phyloP scores from a whole-genome alignment of 1,284 basidiomycete species.

The Trametes versicolor region DNA sequence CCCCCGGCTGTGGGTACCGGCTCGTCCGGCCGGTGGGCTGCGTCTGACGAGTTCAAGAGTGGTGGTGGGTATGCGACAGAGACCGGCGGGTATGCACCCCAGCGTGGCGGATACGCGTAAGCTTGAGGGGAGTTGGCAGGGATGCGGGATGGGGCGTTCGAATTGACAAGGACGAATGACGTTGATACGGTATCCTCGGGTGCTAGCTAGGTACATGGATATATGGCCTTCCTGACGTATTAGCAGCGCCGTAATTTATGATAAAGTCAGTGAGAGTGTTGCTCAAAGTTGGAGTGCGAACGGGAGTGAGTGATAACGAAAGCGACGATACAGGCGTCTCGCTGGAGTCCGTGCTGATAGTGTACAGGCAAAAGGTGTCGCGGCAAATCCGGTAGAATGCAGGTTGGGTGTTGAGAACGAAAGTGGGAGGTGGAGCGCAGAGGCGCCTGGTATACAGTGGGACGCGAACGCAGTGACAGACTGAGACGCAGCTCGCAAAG shows the following conservation, averaged over 20 bases:
- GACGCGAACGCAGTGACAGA: neutral
- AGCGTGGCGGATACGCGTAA: neutral
- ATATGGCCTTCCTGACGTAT: neutral
- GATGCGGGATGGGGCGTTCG: neutral
- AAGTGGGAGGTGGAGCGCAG: neutral
- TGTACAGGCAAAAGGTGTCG: neutral
- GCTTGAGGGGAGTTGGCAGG: neutral
- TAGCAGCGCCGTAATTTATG: conserved; percentile 3
- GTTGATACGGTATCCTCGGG: neutral
- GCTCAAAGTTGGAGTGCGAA: neutral
- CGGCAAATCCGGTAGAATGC: neutral
- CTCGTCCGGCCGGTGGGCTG: neutral
- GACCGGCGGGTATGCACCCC: neutral
- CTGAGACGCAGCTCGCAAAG: neutral
- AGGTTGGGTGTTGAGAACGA: neutral
- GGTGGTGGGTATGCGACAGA: neutral
- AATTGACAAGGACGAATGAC: neutral
- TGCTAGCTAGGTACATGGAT: conserved; percentile 8
- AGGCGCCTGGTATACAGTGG: neutral
- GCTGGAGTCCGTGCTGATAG: neutral
- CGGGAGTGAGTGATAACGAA: neutral
- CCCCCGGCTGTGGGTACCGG: neutral
- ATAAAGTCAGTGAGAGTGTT: neutral
- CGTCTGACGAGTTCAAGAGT: neutral
- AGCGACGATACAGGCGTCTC: neutral